Evolutionary conservation across 495 filamentous ascomycete genomes (phyloP).

Genomic region (Penicillium dipodomyicola): DNA sequence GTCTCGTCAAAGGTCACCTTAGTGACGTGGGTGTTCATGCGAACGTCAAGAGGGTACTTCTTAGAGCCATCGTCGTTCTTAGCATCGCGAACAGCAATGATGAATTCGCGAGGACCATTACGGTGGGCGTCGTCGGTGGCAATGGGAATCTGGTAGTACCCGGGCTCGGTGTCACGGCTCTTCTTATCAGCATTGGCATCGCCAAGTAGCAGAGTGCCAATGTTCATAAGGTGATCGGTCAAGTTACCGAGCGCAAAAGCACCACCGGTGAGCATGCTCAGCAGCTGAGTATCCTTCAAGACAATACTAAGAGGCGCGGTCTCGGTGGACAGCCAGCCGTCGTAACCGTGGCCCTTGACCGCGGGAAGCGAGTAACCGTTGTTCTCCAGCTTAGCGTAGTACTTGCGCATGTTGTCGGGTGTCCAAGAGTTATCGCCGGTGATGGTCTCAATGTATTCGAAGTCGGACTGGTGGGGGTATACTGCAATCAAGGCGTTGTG

Average conservation of each 20-base stretch:
- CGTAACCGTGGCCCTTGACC: conserved; percentile 51
- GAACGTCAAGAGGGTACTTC: conserved; percentile 59
- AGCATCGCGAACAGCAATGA: conserved; percentile 51
- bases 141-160: conserved; percentile 55
- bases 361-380: conserved; percentile 49
- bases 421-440: conserved; percentile 47
- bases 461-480: conserved; percentile 45
- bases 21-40: conserved; percentile 60
- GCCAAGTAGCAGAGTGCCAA: conserved; percentile 44
- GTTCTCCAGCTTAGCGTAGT: conserved; percentile 48
- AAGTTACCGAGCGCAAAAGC: conserved; percentile 49
- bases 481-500: conserved; percentile 49
- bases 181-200: conserved; percentile 53
- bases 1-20: conserved; percentile 54
- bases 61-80: conserved; percentile 49
- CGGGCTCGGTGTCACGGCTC: conserved; percentile 38
- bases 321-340: conserved; percentile 56
- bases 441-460: conserved; percentile 42
- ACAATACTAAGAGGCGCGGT: conserved; percentile 47
- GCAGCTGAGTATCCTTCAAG: conserved; percentile 50
- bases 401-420: conserved; percentile 43
- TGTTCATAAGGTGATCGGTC: conserved; percentile 37
- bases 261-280: conserved; percentile 49
- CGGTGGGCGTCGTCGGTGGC: conserved; percentile 45
- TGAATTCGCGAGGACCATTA: conserved; percentile 52